These are phyloP conservation scores for Malassezia yamatoensis DNA, from an alignment of 1,284 basidiomycete species.

Conservation along the genomic window DNA sequence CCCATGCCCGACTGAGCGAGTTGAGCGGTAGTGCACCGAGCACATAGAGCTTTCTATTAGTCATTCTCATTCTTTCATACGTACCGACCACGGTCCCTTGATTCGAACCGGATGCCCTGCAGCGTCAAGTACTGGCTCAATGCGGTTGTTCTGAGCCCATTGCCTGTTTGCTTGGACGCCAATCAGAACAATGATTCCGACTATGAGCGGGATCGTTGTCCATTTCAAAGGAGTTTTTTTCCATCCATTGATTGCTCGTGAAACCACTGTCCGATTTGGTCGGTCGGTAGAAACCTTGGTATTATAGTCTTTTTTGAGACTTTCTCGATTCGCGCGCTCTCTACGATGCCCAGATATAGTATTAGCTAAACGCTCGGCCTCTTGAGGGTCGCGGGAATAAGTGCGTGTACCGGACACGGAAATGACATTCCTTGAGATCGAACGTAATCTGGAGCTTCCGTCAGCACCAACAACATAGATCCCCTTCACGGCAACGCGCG, in stretches of 20 bases:
- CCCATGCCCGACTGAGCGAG: slow-evolving; percentile 88
- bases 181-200: slow-evolving; percentile 50
- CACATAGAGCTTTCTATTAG: slow-evolving; percentile 67
- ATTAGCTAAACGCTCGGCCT: slow-evolving; percentile 34
- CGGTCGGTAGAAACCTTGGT: background rate
- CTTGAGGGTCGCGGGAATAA: slow-evolving; percentile 30
- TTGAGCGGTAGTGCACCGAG: slow-evolving; percentile 86
- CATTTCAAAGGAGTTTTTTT: slow-evolving; percentile 78
- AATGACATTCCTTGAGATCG: too few relatives aligned
- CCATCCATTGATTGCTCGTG: slow-evolving; percentile 62
- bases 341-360: slow-evolving; percentile 38
- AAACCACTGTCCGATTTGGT: background rate
- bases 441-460: too few relatives aligned
- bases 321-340: slow-evolving; percentile 14
- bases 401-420: background rate
- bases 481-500: background rate
- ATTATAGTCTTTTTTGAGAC: background rate
- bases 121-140: slow-evolving; percentile 56
- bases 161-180: slow-evolving; percentile 61
- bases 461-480: too few relatives aligned
- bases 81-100: slow-evolving; percentile 87
- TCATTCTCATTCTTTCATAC: slow-evolving; percentile 31
- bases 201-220: slow-evolving; percentile 86
- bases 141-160: slow-evolving; percentile 39
- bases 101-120: slow-evolving; percentile 56